Evolutionary conservation across 78 protist genomes (phyloP), one percentile per base, ranked within the genome.

Genomic region (Guillardia theta): DNA sequence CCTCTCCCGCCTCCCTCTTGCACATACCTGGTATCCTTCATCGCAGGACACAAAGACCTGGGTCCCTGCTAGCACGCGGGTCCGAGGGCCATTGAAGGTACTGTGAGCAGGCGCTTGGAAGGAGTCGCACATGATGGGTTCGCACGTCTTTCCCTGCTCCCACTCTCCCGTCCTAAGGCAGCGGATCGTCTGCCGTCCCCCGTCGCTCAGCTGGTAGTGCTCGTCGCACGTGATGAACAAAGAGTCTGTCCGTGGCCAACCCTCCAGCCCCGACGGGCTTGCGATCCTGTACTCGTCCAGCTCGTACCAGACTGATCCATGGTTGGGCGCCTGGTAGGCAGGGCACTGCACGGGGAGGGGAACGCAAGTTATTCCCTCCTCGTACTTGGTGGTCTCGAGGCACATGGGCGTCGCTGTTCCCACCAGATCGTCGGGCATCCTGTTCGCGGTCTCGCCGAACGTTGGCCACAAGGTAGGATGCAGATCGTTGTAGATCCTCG

Each of bases 51-150:
- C 41, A 18, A 70, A 70, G 46, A 70, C 83, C 41, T 18, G 83
- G 4, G 83, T 22, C 45, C 83, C 83, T 3, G 41, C 83, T 12
- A 24, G 9, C 33, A 24, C 83, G 10, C 46, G 5, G 36, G 10
- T 6, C 45, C 41, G 6, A 22, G 83, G 83, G n/a, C 83, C 83
- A 15, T 70, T 24, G 41, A 70, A 70, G 36, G 83, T 33, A 43
- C 83, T 70, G 83, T 70, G 83, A 36, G 90, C 90, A 22, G 90
- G 48, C 90, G 53, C 8, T 0, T 22, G 90, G 90, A 37, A 78
- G 53, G 90, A 9, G 0, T 78, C 30, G 83, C 83, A 70, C 83
- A 18, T 70, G 83, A 70, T 33, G 21, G 83, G 83, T 4, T 24
- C 41, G 41, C 83, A 70, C n/a, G 1, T 22, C 6, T 70, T 70